Conservation (phyloP, 2,329 filamentous ascomycete species). For the Cladosporium halotolerans region DNA sequence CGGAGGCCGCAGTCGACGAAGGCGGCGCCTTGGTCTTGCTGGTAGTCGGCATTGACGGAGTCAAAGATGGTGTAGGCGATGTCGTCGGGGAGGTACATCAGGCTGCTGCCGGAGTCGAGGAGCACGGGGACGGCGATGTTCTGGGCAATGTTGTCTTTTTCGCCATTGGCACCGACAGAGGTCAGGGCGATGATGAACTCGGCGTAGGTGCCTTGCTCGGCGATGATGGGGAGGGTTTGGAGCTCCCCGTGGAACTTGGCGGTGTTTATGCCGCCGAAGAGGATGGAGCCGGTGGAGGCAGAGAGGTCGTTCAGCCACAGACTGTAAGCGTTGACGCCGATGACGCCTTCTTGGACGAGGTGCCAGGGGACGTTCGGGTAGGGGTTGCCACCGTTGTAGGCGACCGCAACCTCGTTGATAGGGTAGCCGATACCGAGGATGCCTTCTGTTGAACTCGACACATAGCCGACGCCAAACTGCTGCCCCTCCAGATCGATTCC, state of each 20-base stretch:
- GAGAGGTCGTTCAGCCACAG: conserved; percentile 57
- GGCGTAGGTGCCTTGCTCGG: conserved; percentile 42
- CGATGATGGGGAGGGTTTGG: conserved; percentile 53
- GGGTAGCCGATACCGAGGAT: conserved; percentile 82
- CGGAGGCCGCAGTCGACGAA: conserved; percentile 49
- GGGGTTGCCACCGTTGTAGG: conserved; percentile 43
- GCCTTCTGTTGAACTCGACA: conserved; percentile 54
- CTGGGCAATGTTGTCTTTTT: conserved; percentile 38
- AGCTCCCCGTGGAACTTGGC: conserved; percentile 64
- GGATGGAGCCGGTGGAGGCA: conserved; percentile 61
- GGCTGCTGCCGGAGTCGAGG: conserved; percentile 69
- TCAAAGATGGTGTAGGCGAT: conserved; percentile 44
- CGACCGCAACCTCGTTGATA: conserved; percentile 69
- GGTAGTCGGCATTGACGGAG: conserved; percentile 37
- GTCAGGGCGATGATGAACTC: conserved; percentile 49
- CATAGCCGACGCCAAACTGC: conserved; percentile 70
- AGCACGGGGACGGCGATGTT: conserved; percentile 50
- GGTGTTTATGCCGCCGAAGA: conserved; percentile 77
- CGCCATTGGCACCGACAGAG: conserved; percentile 38
- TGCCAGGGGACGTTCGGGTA: conserved; percentile 60
- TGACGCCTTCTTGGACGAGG: conserved; percentile 56
- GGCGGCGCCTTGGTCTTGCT: conserved; percentile 37
- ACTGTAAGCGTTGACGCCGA: conserved; percentile 61
- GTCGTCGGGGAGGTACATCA: conserved; percentile 62
- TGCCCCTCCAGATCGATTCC: conserved; percentile 48